A percentile compares a stretch with the other conserved stretches of the same genome.
Conservation (phyloP, 768 basidiomycete species). For the Boletus fagicola region DNA sequence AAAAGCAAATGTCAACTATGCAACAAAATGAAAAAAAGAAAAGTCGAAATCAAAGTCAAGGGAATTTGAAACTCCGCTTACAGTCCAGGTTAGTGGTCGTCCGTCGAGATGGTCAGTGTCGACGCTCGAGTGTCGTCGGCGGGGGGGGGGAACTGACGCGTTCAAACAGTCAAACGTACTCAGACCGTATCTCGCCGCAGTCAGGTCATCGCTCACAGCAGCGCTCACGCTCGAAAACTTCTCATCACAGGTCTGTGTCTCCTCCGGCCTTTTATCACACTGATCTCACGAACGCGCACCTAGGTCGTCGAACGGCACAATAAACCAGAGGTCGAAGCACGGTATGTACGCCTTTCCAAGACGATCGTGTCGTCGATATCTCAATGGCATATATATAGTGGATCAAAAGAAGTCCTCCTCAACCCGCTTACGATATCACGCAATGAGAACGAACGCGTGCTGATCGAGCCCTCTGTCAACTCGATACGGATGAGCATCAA, state of each 20-base stretch:
- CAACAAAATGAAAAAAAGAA: slow-evolving; percentile 3
- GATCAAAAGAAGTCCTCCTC: slow-evolving; percentile 91
- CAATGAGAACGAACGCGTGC: slow-evolving; percentile 94
- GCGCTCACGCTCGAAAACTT: slow-evolving; percentile 97
- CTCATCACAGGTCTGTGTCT: slow-evolving; percentile 64
- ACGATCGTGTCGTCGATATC: neutral
- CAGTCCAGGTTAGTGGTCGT: slow-evolving; percentile 10
- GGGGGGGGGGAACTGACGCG: slow-evolving; percentile 9
- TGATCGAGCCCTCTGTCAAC: slow-evolving; percentile 97
- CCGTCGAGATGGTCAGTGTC: slow-evolving; percentile 49
- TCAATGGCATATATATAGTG: slow-evolving; percentile 43
- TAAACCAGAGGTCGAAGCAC: slow-evolving; percentile 91
- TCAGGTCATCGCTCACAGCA: slow-evolving; percentile 95
- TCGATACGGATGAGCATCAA: slow-evolving; percentile 95
- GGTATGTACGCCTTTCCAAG: slow-evolving; percentile 43
- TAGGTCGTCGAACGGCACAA: slow-evolving; percentile 97
- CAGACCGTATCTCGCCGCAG: slow-evolving; percentile 93
- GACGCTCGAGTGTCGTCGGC: neutral
- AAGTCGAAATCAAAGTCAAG: neutral
- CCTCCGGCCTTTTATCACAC: slow-evolving; percentile 6
- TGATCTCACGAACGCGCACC: slow-evolving; percentile 2
- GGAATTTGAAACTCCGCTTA: slow-evolving; percentile 46
- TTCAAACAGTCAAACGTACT: slow-evolving; percentile 82
- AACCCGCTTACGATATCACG: slow-evolving; percentile 93
- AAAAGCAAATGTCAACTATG: neutral